Conservation (phyloP, 73 alveolate genomes). For the Symbiodinium natans region DNA sequence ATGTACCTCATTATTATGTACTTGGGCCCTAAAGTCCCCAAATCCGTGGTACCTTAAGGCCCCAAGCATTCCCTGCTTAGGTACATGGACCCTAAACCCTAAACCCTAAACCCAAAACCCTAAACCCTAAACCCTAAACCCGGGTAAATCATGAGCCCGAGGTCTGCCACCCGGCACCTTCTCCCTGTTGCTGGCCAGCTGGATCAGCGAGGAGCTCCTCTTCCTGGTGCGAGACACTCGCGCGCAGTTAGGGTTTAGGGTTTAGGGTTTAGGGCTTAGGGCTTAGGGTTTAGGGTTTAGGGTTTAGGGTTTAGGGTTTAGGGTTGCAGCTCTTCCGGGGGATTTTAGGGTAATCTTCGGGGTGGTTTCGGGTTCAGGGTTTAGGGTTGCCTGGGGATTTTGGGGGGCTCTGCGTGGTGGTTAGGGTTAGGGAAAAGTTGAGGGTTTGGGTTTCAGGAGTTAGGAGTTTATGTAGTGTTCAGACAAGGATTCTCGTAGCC, state of each 20-base stretch:
- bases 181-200: slow-evolving; percentile 44
- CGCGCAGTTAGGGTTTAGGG: not conserved
- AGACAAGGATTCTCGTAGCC: no score
- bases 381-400: no score
- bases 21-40: not conserved
- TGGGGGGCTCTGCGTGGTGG: no score
- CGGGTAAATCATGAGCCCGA: no score
- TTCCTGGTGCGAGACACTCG: not conserved
- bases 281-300: not conserved
- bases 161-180: slow-evolving; percentile 37
- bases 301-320: not conserved
- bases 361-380: no score
- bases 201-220: slow-evolving; percentile 61
- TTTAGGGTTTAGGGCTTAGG: not conserved
- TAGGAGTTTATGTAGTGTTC: no score
- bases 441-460: no score
- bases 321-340: not conserved
- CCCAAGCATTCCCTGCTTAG: not conserved
- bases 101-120: no score
- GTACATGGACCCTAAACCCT: not conserved
- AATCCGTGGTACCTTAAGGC: not conserved
- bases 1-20: no score
- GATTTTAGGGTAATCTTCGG: no score
- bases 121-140: no score
- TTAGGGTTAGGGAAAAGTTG: no score